Percentiles rank a stretch among this genome's conserved stretches.
phyloP scores from a whole-genome alignment of 2,329 filamentous ascomycete species.

The Fusarium torreyae region DNA sequence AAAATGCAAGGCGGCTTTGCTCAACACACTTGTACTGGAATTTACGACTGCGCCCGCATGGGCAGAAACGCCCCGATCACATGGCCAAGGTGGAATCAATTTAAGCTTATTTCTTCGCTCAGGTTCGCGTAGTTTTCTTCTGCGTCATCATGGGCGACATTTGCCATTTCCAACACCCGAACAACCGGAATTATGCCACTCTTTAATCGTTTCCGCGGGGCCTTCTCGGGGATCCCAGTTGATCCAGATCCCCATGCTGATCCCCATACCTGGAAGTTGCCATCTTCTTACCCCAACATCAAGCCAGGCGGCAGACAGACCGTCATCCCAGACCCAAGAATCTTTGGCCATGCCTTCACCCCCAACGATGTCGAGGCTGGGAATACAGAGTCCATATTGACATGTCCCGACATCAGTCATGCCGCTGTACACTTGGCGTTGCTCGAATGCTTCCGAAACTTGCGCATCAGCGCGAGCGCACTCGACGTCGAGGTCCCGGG shows the following conservation, averaged over 20 bases:
- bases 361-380: background rate
- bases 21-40: too few species aligned
- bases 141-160: too few species aligned
- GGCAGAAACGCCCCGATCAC: too few species aligned
- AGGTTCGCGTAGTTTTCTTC: too few species aligned
- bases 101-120: too few species aligned
- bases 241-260: conserved; percentile 26
- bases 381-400: conserved; percentile 6
- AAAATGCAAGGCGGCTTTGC: too few species aligned
- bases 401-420: conserved; percentile 30
- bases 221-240: conserved; percentile 14
- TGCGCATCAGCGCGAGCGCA: conserved; percentile 17
- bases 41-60: too few species aligned
- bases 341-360: conserved; percentile 25
- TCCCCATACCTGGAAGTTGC: conserved; percentile 32
- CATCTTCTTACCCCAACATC: conserved; percentile 15
- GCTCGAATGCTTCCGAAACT: conserved; percentile 30
- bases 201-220: conserved; percentile 19
- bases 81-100: too few species aligned
- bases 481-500: conserved; percentile 14
- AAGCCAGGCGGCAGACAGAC: conserved; percentile 25
- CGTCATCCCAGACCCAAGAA: conserved; percentile 15
- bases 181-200: conserved; percentile 6
- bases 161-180: too few species aligned
- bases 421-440: conserved; percentile 33